Percentiles rank a stretch among this genome's conserved stretches.
These are phyloP conservation scores for Penicillium polonicum DNA, from an alignment of 2,329 filamentous ascomycete species.

Conservation along the genomic window DNA sequence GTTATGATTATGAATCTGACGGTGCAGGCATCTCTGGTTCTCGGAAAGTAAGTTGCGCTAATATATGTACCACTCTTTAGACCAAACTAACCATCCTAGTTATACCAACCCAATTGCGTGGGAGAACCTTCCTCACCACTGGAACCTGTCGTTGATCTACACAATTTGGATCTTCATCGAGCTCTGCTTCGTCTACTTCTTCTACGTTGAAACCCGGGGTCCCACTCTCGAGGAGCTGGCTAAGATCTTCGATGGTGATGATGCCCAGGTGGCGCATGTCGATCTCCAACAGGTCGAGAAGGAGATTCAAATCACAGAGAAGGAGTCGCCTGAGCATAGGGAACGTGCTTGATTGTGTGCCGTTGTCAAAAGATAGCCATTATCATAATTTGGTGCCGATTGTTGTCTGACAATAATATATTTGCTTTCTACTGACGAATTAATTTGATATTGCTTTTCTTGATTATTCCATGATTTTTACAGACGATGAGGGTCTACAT, in stretches of 20 bases:
- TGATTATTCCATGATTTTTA: too few species aligned
- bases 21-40: slow-evolving; percentile 59
- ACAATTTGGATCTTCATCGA: slow-evolving; percentile 35
- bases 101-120: slow-evolving; percentile 30
- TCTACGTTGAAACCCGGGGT: slow-evolving; percentile 63
- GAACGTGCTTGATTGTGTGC: slow-evolving; percentile 1
- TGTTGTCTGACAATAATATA: background rate
- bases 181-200: slow-evolving; percentile 35
- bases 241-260: slow-evolving; percentile 67
- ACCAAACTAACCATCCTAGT: slow-evolving; percentile 7
- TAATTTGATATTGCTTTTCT: background rate
- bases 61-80: too few species aligned
- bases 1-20: slow-evolving; percentile 44
- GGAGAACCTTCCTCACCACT: slow-evolving; percentile 22
- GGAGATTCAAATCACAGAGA: slow-evolving; percentile 12
- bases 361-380: background rate
- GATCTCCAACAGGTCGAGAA: slow-evolving; percentile 50
- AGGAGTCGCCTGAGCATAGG: background rate
- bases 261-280: slow-evolving; percentile 51
- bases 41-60: slow-evolving; percentile 54
- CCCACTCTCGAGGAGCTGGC: slow-evolving; percentile 70
- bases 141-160: slow-evolving; percentile 29
- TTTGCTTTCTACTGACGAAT: background rate
- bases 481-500: background rate
- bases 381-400: background rate